These are phyloP conservation scores for Saccharomycopsis guyanensis DNA, from an alignment of 805 yeast species.

Conservation along the genomic window DNA sequence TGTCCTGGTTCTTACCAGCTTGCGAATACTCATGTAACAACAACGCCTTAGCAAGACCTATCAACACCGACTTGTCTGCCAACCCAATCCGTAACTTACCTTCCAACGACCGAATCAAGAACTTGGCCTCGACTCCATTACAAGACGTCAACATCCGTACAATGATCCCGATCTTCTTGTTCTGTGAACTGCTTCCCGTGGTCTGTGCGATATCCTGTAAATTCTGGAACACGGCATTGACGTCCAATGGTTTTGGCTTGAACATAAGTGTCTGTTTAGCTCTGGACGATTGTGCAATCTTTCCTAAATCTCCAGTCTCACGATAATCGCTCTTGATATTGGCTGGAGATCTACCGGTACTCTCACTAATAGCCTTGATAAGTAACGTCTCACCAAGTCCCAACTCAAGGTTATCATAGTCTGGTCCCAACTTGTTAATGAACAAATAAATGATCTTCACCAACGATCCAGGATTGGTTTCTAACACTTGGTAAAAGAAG, in stretches of 20 bases:
- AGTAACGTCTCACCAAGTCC: conserved; percentile 89
- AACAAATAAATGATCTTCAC: conserved; percentile 73
- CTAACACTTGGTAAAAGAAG: conserved; percentile 59
- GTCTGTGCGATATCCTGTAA: conserved; percentile 70
- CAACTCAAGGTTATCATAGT: conserved; percentile 87
- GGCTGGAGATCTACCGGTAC: conserved; percentile 73
- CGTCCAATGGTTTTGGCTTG: conserved; percentile 75
- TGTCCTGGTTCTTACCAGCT: conserved; percentile 24
- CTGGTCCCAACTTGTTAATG: conserved; percentile 89
- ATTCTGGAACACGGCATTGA: conserved; percentile 63
- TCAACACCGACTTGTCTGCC: conserved; percentile 87
- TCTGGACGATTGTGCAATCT: conserved; percentile 78
- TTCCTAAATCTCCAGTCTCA: conserved; percentile 83
- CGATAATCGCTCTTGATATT: conserved; percentile 70
- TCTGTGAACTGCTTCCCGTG: conserved; percentile 78
- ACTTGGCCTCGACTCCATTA: conserved; percentile 82
- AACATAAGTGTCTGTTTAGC: conserved; percentile 88
- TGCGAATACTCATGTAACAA: conserved; percentile 46
- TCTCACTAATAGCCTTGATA: conserved; percentile 80
- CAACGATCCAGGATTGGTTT: conserved; percentile 45
- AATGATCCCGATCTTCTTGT: conserved; percentile 67
- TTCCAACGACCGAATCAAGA: conserved; percentile 79
- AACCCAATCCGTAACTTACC: conserved; percentile 89
- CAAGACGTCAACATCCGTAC: conserved; percentile 82
- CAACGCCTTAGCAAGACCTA: conserved; percentile 79